phyloP scores from a whole-genome alignment of 116 monocot genomes.

The Iris pallida region DNA sequence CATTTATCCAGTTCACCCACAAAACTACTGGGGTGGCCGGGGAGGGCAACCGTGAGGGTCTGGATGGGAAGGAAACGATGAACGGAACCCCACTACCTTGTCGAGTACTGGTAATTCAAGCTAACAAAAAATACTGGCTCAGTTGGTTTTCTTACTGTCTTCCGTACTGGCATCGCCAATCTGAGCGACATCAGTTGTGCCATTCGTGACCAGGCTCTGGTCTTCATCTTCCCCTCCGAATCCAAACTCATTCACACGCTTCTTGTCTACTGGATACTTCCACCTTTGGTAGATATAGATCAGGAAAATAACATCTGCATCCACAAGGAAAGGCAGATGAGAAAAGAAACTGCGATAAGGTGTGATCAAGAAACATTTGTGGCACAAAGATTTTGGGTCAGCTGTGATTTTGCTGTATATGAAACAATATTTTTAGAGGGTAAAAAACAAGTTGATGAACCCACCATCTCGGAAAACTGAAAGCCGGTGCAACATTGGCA shows the following conservation, averaged over 20 bases:
- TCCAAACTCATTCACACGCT: constrained; percentile 83
- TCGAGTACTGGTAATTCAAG: not conserved
- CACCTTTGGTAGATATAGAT: constrained; percentile 94
- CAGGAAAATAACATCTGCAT: constrained; percentile 89
- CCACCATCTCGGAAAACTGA: constrained; percentile 94
- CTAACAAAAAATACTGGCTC: constrained; percentile 6
- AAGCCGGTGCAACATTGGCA: constrained; percentile 86
- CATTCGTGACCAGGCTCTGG: constrained; percentile 14
- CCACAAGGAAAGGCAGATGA: constrained; percentile 4
- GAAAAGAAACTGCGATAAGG: not conserved
- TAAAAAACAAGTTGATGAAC: constrained; percentile 3
- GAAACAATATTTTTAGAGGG: too few species aligned
- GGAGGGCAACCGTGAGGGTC: constrained; percentile 7
- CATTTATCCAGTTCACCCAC: constrained; percentile 16
- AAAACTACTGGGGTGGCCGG: constrained; percentile 10
- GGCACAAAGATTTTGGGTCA: too few species aligned
- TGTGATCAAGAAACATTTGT: too few species aligned
- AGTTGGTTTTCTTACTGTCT: constrained; percentile 85
- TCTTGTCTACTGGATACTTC: constrained; percentile 86
- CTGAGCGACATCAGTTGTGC: constrained; percentile 12
- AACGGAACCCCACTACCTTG: not conserved
- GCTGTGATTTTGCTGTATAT: too few species aligned
- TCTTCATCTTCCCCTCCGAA: constrained; percentile 89
- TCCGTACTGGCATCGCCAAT: constrained; percentile 17
- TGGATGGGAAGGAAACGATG: not conserved